phyloP scores from a whole-genome alignment of 345 rosid genomes.

The Linum tenue region DNA sequence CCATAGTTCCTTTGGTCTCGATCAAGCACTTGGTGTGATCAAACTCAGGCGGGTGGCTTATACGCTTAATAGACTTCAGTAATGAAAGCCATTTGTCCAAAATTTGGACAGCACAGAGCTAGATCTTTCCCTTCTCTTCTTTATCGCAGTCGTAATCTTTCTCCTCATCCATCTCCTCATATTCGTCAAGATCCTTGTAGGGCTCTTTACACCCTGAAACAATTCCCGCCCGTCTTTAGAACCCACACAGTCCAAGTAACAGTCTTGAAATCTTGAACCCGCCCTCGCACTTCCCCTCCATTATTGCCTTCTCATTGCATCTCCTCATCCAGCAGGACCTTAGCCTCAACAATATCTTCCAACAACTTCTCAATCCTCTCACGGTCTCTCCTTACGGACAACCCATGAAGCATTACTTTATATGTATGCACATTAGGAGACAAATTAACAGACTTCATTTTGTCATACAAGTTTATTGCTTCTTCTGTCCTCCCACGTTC shows the following conservation, averaged over 20 bases:
- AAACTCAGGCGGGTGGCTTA: conserved; percentile 53
- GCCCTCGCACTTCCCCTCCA: conserved; percentile 47
- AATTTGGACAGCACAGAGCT: conserved; percentile 63
- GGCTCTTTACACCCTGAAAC: conserved; percentile 76
- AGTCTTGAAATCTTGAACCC: conserved; percentile 58
- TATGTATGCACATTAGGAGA: conserved; percentile 34
- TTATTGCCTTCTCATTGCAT: conserved; percentile 51
- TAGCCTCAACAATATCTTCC: conserved; percentile 37
- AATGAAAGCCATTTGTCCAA: conserved; percentile 55
- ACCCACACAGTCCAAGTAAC: conserved; percentile 49
- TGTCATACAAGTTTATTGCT: conserved; percentile 32
- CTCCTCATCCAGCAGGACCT: conserved; percentile 44
- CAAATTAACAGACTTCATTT: conserved; percentile 50
- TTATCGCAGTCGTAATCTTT: conserved; percentile 19
- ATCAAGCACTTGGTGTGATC: conserved; percentile 73
- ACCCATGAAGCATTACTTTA: conserved; percentile 35
- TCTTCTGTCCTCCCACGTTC: conserved; percentile 38
- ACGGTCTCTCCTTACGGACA: conserved; percentile 36
- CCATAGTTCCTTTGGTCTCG: conserved; percentile 79
- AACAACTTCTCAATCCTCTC: conserved; percentile 40
- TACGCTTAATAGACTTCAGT: conserved; percentile 58
- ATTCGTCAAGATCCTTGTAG: conserved; percentile 41
- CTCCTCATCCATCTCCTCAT: background rate
- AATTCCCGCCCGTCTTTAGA: conserved; percentile 36
- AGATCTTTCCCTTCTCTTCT: conserved; percentile 49